Evolutionary conservation across 331 rosid genomes (phyloP).

Genomic region (Quercus phellos): DNA sequence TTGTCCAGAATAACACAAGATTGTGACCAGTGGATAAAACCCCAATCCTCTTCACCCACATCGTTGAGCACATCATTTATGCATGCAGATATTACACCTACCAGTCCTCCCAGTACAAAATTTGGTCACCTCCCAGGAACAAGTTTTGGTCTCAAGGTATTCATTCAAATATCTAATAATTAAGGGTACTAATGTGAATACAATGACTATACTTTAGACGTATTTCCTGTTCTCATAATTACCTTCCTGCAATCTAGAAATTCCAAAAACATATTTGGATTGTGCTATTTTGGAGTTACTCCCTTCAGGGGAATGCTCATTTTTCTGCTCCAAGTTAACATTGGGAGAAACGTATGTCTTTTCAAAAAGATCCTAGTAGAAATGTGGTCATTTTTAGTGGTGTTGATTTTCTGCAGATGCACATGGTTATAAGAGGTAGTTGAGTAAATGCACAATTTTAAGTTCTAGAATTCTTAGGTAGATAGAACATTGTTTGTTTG

Average conservation of each 20-base stretch:
- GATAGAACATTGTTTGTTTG: background rate
- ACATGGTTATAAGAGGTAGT: background rate
- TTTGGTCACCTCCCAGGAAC: conserved; percentile 49
- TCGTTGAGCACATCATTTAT: conserved; percentile 46
- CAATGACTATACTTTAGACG: background rate
- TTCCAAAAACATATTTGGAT: background rate
- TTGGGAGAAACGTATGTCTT: background rate
- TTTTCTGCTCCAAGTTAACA: background rate
- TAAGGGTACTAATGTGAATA: conserved; percentile 7
- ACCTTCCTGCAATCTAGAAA: background rate
- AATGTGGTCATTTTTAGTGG: background rate
- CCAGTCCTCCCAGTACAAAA: conserved; percentile 48
- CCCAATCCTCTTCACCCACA: conserved; percentile 52
- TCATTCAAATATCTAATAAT: background rate
- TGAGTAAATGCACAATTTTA: background rate
- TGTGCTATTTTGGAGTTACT: background rate
- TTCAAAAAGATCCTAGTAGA: background rate
- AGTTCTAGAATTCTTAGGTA: background rate
- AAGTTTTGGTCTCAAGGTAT: conserved; percentile 82
- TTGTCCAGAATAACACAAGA: conserved; percentile 77
- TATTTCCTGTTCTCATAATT: background rate
- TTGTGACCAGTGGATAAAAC: conserved; percentile 76
- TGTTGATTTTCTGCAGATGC: background rate
- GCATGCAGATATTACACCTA: conserved; percentile 60
- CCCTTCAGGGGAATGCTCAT: background rate